Conservation (phyloP, 2,329 filamentous ascomycete genomes). For the Domatiomyces globalis region DNA sequence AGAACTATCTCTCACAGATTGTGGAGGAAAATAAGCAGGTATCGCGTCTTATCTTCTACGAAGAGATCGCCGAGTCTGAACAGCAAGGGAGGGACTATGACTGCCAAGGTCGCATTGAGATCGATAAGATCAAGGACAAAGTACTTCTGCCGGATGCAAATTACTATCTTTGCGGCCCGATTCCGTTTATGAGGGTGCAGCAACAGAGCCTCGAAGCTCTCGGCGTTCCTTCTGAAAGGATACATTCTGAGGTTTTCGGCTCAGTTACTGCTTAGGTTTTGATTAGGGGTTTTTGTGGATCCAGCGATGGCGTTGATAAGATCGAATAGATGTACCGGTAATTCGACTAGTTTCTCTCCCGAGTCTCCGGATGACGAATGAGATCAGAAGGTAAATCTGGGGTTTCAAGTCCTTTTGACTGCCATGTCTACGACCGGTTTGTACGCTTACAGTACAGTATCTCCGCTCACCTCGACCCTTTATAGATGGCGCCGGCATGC, state of each 20-base stretch:
- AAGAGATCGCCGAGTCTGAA: constrained; percentile 24
- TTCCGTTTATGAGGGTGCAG: constrained; percentile 47
- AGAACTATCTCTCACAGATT: constrained; percentile 10
- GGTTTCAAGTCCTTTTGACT: too few relatives aligned
- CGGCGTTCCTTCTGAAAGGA: constrained; percentile 16
- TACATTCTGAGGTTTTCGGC: constrained; percentile 21
- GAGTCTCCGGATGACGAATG: too few relatives aligned
- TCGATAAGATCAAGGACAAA: constrained; percentile 41
- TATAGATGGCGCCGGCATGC: too few relatives aligned
- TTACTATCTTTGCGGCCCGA: constrained; percentile 61
- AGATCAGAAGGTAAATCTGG: too few relatives aligned
- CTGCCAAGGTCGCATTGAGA: constrained; percentile 42
- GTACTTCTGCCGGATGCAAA: constrained; percentile 41
- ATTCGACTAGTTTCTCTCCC: too few relatives aligned
- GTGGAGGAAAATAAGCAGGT: constrained; percentile 9
- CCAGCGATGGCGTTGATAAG: too few relatives aligned
- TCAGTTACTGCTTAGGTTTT: constrained; percentile 1
- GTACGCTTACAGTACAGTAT: too few relatives aligned
- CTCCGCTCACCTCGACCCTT: too few relatives aligned
- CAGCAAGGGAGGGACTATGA: constrained; percentile 44
- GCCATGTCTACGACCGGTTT: too few relatives aligned
- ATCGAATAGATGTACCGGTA: too few relatives aligned
- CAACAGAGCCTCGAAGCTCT: constrained; percentile 14
- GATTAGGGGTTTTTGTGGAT: too few relatives aligned
- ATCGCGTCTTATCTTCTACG: constrained; percentile 6